Evolutionary conservation across 2,329 filamentous ascomycete genomes (phyloP).

Genomic region (Aureobasidium pullulans): DNA sequence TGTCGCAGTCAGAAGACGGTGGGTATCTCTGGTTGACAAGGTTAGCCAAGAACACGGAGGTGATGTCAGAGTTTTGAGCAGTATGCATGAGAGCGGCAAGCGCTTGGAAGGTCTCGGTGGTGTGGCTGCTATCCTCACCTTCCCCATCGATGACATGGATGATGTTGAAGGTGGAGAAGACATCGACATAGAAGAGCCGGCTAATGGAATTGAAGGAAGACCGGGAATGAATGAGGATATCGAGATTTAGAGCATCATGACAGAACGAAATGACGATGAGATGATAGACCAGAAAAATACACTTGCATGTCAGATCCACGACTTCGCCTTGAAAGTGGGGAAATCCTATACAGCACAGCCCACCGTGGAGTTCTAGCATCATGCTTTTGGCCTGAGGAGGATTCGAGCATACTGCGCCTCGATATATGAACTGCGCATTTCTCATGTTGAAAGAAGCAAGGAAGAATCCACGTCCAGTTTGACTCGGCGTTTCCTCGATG

Average conservation of each 20-base stretch:
- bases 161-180: constrained; percentile 30
- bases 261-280: constrained; percentile 9
- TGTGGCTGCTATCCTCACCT: constrained; percentile 85
- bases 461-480: neutral
- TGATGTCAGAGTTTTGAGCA: constrained; percentile 81
- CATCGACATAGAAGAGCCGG: constrained; percentile 16
- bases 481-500: neutral
- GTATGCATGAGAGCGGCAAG: constrained; percentile 87
- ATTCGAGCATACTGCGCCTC: neutral
- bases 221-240: constrained; percentile 18
- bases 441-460: neutral
- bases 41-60: constrained; percentile 77
- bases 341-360: constrained; percentile 3
- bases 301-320: neutral
- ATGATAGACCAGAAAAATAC: neutral
- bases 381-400: neutral
- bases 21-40: constrained; percentile 78
- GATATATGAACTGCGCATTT: neutral
- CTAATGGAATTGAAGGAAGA: constrained; percentile 19
- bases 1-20: constrained; percentile 66
- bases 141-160: constrained; percentile 62
- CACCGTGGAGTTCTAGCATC: neutral
- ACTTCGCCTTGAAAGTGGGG: neutral
- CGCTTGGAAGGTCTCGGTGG: constrained; percentile 76
- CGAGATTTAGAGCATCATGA: constrained; percentile 16